Evolutionary conservation across 495 filamentous ascomycete genomes (phyloP), one percentile per base, ranked within the genome.

Genomic region (Neurospora pannonica): DNA sequence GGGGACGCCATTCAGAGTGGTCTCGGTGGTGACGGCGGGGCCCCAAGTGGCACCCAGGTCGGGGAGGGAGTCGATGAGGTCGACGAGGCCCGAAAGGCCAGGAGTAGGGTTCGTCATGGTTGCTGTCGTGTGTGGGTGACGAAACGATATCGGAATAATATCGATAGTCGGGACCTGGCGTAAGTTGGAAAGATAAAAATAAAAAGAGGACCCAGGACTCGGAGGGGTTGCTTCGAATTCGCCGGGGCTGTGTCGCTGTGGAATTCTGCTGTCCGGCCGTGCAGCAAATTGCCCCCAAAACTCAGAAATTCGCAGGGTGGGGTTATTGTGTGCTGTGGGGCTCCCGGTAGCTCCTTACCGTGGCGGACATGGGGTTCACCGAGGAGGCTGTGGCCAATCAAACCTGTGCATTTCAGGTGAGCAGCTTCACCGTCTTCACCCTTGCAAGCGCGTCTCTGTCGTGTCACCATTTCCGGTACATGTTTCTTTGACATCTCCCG

Each of bases 1-100:
- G 5, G 96, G 96, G 39, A 98, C 94, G 80, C 97, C 96, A 79
- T 95, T 90, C 74, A 99, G 87, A 72, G 92, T 95, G 72, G 94
- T 96, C 78, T 97, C 94, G 75, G 84, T 88, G 36, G 93, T 89
- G 71, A 90, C 88, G 72, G 92, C 84, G 72, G 96, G 96, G 40
- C 96, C 96, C 96, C 96, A 99, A 78, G 93, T 93, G 76, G 89
- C 90, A 74, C 86, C 85, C 37, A 79, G 77, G 21, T 88, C 86
- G 37, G 88, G 88, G 31, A 90, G 82, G 38, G 87, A 83, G 67
- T 87, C 81, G 79, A 90, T 89, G 75, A 90, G 82, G 78, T 89
- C 87, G 75, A 85, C 79, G 67, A 89, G 82, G 70, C 85, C 82
- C 70, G 78, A 80, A 34, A 46, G 72, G 74, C 80, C 81, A 43